Percentiles rank a stretch among this genome's conserved stretches.
Conservation (phyloP, 2,329 filamentous ascomycete species). For the Lecanicillium sp. region DNA sequence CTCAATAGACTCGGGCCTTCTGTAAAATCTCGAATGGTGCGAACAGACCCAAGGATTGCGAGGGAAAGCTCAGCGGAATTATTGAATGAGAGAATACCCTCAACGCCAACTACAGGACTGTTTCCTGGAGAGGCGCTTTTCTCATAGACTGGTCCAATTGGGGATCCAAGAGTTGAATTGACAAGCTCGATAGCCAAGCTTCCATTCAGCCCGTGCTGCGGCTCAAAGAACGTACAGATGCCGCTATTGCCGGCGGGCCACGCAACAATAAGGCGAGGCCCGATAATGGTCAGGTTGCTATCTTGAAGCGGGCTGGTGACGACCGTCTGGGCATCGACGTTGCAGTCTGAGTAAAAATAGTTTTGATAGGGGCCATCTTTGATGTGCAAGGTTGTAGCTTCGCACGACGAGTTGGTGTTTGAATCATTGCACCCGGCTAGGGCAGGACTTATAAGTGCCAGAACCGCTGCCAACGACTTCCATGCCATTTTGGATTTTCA, state of each 20-base stretch:
- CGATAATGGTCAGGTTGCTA: conserved; percentile 45
- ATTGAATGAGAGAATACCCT: conserved; percentile 47
- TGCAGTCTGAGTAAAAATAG: conserved; percentile 58
- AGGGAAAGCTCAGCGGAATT: conserved; percentile 45
- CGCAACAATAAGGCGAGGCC: conserved; percentile 49
- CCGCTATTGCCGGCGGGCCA: conserved; percentile 62
- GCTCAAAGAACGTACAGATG: conserved; percentile 46
- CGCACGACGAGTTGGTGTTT: background rate
- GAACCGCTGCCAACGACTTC: no score
- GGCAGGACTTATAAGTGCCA: background rate
- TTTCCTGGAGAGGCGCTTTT: conserved; percentile 12
- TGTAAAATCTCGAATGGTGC: conserved; percentile 54
- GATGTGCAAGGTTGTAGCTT: conserved; percentile 21
- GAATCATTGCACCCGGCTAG: background rate
- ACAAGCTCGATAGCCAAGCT: conserved; percentile 43
- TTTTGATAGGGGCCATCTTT: conserved; percentile 53
- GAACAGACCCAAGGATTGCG: conserved; percentile 52
- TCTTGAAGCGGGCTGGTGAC: conserved; percentile 47
- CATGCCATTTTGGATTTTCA: no score
- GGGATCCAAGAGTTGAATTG: conserved; percentile 37
- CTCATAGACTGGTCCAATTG: conserved; percentile 36
- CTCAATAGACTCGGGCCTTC: conserved; percentile 47
- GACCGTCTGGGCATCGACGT: conserved; percentile 49
- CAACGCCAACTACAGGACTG: conserved; percentile 40
- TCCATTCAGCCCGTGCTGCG: conserved; percentile 43